Conservation (phyloP, 208 protist genomes). For the Kentomonas sorsogonicus region DNA sequence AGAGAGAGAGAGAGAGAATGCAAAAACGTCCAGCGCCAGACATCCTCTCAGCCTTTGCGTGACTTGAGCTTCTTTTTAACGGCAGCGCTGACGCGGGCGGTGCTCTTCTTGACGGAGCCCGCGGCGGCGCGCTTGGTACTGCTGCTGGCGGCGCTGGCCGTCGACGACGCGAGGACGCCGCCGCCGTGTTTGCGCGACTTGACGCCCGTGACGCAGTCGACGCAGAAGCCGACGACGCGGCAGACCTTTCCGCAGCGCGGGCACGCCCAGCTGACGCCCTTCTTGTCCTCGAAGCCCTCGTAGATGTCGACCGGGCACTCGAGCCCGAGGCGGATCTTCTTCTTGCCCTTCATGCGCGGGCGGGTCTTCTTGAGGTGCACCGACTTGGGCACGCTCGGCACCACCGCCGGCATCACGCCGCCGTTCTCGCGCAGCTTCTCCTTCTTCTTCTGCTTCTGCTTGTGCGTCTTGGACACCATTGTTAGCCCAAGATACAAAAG, state of each 20-base stretch:
- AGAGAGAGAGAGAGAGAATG: neutral
- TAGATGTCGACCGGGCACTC: conserved; percentile 84
- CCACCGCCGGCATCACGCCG: conserved; percentile 53
- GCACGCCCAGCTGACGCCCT: conserved; percentile 81
- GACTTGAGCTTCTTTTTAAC: conserved; percentile 1
- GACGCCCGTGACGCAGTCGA: conserved; percentile 67
- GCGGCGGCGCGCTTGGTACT: conserved; percentile 27
- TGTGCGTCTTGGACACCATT: conserved; percentile 87
- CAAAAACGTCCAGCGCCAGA: neutral
- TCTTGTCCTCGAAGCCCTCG: conserved; percentile 73
- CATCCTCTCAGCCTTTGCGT: neutral
- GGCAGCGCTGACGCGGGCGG: conserved; percentile 12
- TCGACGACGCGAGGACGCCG: no score
- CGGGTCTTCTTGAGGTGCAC: conserved; percentile 86
- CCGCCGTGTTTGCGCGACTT: no score
- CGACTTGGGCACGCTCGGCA: conserved; percentile 64
- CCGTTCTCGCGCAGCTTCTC: conserved; percentile 51
- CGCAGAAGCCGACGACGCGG: conserved; percentile 81
- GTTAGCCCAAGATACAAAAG: neutral
- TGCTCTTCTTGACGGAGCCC: conserved; percentile 17
- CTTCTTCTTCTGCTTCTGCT: conserved; percentile 82
- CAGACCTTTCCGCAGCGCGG: conserved; percentile 58
- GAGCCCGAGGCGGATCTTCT: conserved; percentile 85
- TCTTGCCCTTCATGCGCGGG: conserved; percentile 86
- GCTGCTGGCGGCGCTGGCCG: conserved; percentile 4